Base-by-base conservation (phyloP, 441 rosid genomes). In the Melastoma candidum region DNA sequence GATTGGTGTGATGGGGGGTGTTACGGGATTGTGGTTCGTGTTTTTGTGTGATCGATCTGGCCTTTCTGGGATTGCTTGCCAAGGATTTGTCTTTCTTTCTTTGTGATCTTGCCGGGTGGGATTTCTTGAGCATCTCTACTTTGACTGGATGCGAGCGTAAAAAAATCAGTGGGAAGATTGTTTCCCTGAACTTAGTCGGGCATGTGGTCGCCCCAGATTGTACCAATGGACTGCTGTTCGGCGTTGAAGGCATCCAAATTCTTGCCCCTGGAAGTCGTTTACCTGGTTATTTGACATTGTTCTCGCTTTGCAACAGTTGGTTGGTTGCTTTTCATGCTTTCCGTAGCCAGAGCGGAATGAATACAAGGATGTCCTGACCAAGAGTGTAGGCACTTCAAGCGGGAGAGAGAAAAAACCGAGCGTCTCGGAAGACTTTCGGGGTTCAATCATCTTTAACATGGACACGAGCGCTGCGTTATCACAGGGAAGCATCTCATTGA, bases 261-360 rank as follows among this genome's bases (percentile, higher is more conserved):
- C 10, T 14, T 52, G 22, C 56, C 24, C 14, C 17, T 0, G 12
- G 14, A 52, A 29, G 46, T 36, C 1, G 8, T 44, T 52, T 36
- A 44, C 43, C 10, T 27, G 11, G 24, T 24, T 52, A 26, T 32
- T 32, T 7, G 46, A 52, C 24, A 32, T 52, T 29, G 14, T 24
- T 25, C 41, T 36, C 41, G 6, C 8, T 52, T 52, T 9, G 56
- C 26, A 27, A 52, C 56, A 52, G 56, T 29, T 44, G 44, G 43
- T 43, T 32, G 46, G 56, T 52, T 52, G 56, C 25, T 26, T 52
- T 39, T 24, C 56, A 52, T 52, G 56, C 56, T 52, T 52, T 36
- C 13, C 25, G 56, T 29, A 52, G 46, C 56, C 56, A 7, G 13
- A 52, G 43, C 26, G 6, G 24, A 52, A 32, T 32, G 45, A 8